Evolutionary conservation across 2,329 filamentous ascomycete species (phyloP).

Genomic region (Escovopsis sp.): DNA sequence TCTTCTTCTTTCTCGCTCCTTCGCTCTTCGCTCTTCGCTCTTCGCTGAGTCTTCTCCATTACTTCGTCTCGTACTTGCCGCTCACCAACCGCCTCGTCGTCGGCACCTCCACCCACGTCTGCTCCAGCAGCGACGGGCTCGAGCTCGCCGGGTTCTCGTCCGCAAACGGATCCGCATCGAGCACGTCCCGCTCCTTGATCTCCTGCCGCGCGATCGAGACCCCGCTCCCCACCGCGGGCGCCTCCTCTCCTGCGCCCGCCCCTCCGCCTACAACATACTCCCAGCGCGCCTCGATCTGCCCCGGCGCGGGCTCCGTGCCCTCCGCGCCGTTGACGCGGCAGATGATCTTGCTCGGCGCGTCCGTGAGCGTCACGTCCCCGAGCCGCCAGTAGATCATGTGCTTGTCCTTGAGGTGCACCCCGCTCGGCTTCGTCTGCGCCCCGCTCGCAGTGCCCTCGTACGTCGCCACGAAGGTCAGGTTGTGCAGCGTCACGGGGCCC

Average conservation of each 20-base stretch:
- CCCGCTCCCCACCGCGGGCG: constrained; percentile 34
- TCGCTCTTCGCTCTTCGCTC: too few species aligned
- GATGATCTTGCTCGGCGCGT: constrained; percentile 60
- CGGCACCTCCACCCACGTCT: constrained; percentile 51
- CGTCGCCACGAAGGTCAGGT: constrained; percentile 57
- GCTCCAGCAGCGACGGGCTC: constrained; percentile 10
- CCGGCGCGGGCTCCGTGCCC: constrained; percentile 52
- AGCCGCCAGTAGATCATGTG: constrained; percentile 69
- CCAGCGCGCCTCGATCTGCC: constrained; percentile 71
- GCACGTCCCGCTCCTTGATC: constrained; percentile 36
- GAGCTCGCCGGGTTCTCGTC: constrained; percentile 22
- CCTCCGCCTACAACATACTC: too few species aligned
- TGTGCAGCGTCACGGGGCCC: constrained; percentile 38
- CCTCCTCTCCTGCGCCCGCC: constrained; percentile 20
- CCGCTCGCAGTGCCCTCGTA: constrained; percentile 54
- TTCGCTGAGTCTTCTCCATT: background rate
- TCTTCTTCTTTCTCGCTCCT: too few species aligned
- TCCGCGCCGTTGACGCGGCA: constrained; percentile 66
- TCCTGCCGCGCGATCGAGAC: constrained; percentile 48
- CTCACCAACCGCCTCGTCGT: constrained; percentile 52
- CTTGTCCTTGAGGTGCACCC: constrained; percentile 66
- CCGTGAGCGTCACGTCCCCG: constrained; percentile 53
- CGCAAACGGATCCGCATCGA: constrained; percentile 53
- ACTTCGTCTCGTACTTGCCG: constrained; percentile 55
- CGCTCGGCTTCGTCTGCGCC: constrained; percentile 63